These are phyloP conservation scores for Circinella minor DNA, from an alignment of 371 early-diverging fungal species.

Conservation along the genomic window DNA sequence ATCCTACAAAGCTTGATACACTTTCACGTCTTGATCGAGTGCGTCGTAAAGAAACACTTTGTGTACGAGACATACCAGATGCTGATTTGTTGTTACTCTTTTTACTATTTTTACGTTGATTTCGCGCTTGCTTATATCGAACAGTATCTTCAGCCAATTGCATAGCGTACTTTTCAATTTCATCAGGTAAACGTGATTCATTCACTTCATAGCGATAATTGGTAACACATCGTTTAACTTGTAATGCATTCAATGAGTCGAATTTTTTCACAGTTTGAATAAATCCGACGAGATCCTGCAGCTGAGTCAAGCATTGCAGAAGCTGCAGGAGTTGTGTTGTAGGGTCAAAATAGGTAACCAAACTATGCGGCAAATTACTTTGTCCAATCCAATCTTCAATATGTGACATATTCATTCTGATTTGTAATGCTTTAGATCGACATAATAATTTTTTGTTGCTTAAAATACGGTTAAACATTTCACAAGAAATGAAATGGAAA, in stretches of 20 bases:
- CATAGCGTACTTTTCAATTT: constrained; percentile 72
- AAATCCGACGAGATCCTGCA: constrained; percentile 68
- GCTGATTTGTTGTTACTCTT: background rate
- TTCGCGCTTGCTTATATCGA: constrained; percentile 52
- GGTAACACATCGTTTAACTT: constrained; percentile 71
- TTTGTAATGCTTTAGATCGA: constrained; percentile 80
- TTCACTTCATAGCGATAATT: constrained; percentile 86
- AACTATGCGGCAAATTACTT: constrained; percentile 51
- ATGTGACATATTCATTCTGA: constrained; percentile 78
- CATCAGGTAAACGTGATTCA: constrained; percentile 69
- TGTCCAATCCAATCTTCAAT: constrained; percentile 85
- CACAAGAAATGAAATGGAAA: constrained; percentile 73
- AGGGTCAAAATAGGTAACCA: constrained; percentile 57
- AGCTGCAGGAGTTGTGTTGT: constrained; percentile 80
- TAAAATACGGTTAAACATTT: constrained; percentile 84
- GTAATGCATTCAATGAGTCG: constrained; percentile 67
- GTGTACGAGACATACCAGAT: constrained; percentile 15
- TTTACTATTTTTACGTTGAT: background rate
- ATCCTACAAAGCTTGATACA: constrained; percentile 32
- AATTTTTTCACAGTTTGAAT: constrained; percentile 72
- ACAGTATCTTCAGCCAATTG: constrained; percentile 66
- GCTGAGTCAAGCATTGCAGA: constrained; percentile 74
- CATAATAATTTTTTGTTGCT: constrained; percentile 72
- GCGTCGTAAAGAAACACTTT: constrained; percentile 27
- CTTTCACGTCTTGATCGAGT: constrained; percentile 35